Percentiles rank a stretch among this genome's conserved stretches.
phyloP scores from a whole-genome alignment of 2,329 filamentous ascomycete genomes.

The Talaromyces sp. region DNA sequence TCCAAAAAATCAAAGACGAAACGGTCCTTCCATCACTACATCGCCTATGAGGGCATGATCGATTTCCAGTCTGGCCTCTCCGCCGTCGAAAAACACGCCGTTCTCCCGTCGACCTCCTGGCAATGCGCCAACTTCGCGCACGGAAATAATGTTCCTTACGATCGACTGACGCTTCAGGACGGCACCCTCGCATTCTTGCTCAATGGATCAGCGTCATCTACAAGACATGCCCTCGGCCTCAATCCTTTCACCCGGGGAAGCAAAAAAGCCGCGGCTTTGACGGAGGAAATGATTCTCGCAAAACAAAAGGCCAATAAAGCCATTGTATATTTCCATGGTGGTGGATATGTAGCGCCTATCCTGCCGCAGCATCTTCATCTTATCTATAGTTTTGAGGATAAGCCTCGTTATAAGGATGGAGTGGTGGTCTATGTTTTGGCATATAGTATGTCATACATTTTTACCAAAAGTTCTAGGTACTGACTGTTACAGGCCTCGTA shows the following conservation, averaged over 20 bases:
- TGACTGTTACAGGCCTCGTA: not conserved
- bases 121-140: not conserved
- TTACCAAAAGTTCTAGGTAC: not conserved
- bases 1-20: not conserved
- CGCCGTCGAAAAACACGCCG: constrained; percentile 5
- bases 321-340: constrained; percentile 14
- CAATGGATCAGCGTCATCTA: constrained; percentile 1
- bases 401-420: not conserved
- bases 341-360: constrained; percentile 10
- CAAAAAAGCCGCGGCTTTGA: not conserved
- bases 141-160: not conserved
- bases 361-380: constrained; percentile 1
- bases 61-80: constrained; percentile 12
- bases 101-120: not conserved
- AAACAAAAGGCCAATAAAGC: constrained; percentile 9
- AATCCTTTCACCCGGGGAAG: not conserved
- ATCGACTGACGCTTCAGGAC: not conserved
- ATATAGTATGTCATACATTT: not conserved
- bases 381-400: constrained; percentile 2
- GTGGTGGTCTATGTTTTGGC: constrained; percentile 11
- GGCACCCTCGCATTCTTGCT: constrained; percentile 3
- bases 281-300: not conserved
- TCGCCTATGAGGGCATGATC: constrained; percentile 14
- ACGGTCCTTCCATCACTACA: constrained; percentile 1
- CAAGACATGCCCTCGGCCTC: not conserved